A percentile compares a stretch with the other conserved stretches of the same genome.
phyloP scores from a whole-genome alignment of 441 rosid genomes.

The Populus trichocarpa region DNA sequence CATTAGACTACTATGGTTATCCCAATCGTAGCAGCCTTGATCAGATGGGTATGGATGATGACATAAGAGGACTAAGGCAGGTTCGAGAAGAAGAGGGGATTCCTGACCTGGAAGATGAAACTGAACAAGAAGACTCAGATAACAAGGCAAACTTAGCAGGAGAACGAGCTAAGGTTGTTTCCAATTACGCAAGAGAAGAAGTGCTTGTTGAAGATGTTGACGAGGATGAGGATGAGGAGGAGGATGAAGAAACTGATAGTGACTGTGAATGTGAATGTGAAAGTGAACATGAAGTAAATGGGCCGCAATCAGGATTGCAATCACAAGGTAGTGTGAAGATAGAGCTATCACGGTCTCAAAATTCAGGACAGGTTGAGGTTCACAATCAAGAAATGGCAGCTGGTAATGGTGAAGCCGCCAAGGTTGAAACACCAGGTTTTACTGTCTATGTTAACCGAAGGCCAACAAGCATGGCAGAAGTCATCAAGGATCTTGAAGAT shows the following conservation, averaged over 20 bases:
- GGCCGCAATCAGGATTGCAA: slow-evolving; percentile 32
- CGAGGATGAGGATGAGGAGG: slow-evolving; percentile 38
- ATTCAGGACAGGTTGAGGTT: slow-evolving; percentile 50
- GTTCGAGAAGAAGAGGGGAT: slow-evolving; percentile 98
- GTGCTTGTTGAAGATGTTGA: slow-evolving; percentile 80
- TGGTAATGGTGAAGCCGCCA: slow-evolving; percentile 33
- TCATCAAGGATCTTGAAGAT: slow-evolving; percentile 83
- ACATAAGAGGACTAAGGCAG: slow-evolving; percentile 72
- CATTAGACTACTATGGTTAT: slow-evolving; percentile 76
- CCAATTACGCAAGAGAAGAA: slow-evolving; percentile 48
- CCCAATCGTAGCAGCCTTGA: slow-evolving; percentile 53
- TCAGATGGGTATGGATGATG: slow-evolving; percentile 67
- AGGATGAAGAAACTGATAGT: slow-evolving; percentile 40
- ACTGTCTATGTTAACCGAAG: slow-evolving; percentile 88
- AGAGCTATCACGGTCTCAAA: slow-evolving; percentile 48
- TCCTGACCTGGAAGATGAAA: slow-evolving; percentile 91
- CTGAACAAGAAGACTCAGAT: slow-evolving; percentile 54
- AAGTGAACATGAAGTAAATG: slow-evolving; percentile 30
- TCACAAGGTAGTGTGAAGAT: slow-evolving; percentile 42
- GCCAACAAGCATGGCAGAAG: slow-evolving; percentile 95
- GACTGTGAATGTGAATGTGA: slow-evolving; percentile 41
- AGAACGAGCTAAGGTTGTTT: slow-evolving; percentile 29
- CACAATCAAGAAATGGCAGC: slow-evolving; percentile 53
- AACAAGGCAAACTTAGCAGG: slow-evolving; percentile 25
- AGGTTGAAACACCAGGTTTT: slow-evolving; percentile 71